Conservation (phyloP, 805 yeast species). For the Hemisphaericaspora nanyangensis region DNA sequence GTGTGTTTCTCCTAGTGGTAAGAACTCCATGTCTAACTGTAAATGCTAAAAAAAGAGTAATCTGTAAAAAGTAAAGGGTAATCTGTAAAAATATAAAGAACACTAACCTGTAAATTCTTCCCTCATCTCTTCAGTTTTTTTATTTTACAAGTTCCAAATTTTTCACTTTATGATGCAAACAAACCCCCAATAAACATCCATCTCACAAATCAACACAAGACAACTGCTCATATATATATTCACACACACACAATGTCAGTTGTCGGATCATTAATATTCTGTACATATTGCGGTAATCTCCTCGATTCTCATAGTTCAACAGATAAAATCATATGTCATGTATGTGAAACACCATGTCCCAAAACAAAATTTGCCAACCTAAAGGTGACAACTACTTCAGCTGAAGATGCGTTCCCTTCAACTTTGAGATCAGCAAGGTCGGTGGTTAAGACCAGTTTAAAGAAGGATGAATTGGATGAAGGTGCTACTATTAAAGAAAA, state of each 20-base stretch:
- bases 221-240: too few relatives aligned
- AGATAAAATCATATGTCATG: constrained; percentile 51
- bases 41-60: too few relatives aligned
- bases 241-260: constrained; percentile 68
- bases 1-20: too few relatives aligned
- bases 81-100: background rate
- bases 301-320: constrained; percentile 61
- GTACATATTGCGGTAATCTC: constrained; percentile 88
- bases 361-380: constrained; percentile 63
- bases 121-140: constrained; percentile 2
- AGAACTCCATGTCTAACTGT: too few relatives aligned
- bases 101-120: background rate
- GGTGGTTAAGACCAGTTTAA: constrained; percentile 81
- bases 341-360: constrained; percentile 43
- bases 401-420: constrained; percentile 94
- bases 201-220: background rate
- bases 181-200: background rate
- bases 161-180: background rate
- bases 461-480: constrained; percentile 75
- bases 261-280: constrained; percentile 92
- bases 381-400: constrained; percentile 81
- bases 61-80: too few relatives aligned
- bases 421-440: constrained; percentile 75
- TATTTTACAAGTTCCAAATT: background rate
- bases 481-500: constrained; percentile 97